Evolutionary conservation across 2,329 filamentous ascomycete species (phyloP), one percentile per base, ranked within the genome.

Genomic region (Colletotrichum musae): DNA sequence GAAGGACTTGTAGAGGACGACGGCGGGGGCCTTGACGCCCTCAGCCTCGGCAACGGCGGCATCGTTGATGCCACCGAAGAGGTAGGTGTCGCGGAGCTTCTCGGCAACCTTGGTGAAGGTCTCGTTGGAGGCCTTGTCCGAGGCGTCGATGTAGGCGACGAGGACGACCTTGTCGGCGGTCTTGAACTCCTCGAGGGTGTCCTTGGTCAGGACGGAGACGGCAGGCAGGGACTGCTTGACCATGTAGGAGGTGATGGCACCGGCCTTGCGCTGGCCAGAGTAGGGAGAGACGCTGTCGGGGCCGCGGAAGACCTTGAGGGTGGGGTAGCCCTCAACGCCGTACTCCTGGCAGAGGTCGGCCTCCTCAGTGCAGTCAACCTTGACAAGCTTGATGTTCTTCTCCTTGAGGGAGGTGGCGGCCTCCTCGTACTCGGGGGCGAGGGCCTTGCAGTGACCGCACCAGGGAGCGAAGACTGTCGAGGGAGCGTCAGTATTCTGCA

Each of bases 391-490:
- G 83, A 96, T 95, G 80, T 93, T 88, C 90, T 95, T 96, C 84
- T 94, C 93, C 88, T 95, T 95, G 73, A 97, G 87, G 39, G 90
- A 87, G 36, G 93, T 95, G 58, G 94, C 94, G 60, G 94, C 93
- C 81, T 93, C 90, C 85, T 97, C 94, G 83, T 96, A 97, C 84
- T 96, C 93, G 79, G 93, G 93, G 72, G 93, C 96, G 74, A 99
- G 93, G 70, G 95, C 95, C 88, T 99, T 98, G 93, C 95, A 98
- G 89, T 98, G 95, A 74, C 95, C 95, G 77, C 93, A 97, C 95
- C 95, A 97, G 76, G 95, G 95, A 74, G 95, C 95, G 82, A 94
- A 98, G 90, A 98, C 92, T 94, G 6, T 56, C 64, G 64, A 52
- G 32, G 4, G 47, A 48, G 52, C 54, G 78, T 87, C 78, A 88